Conservation (phyloP, 805 yeast genomes). For the Candida nitratophila region DNA sequence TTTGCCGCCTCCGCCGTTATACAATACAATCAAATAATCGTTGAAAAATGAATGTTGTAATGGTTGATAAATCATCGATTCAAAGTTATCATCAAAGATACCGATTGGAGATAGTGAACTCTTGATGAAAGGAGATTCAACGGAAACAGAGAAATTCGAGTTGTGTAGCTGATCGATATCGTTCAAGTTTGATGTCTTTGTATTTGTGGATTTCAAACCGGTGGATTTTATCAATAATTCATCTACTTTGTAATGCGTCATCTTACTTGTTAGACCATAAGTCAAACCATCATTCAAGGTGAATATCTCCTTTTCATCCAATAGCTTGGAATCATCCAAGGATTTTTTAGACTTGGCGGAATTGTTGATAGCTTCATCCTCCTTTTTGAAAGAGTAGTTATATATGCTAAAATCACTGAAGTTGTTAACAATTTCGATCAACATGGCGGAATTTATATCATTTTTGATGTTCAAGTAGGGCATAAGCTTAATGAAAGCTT, state of each 20-base stretch:
- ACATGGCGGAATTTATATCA: slow-evolving; percentile 24
- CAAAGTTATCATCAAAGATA: slow-evolving; percentile 30
- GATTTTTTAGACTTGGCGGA: slow-evolving; percentile 5
- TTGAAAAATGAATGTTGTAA: slow-evolving; percentile 32
- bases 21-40: slow-evolving; percentile 32
- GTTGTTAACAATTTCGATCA: slow-evolving; percentile 26
- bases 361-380: slow-evolving; percentile 4
- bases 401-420: slow-evolving; percentile 19
- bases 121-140: slow-evolving; percentile 25
- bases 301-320: slow-evolving; percentile 25
- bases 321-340: slow-evolving; percentile 3
- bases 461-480: slow-evolving; percentile 24
- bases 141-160: slow-evolving; percentile 7
- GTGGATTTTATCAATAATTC: slow-evolving; percentile 24
- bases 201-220: slow-evolving; percentile 2
- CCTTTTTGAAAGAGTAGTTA: slow-evolving; percentile 6
- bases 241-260: slow-evolving; percentile 24
- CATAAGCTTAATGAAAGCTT: slow-evolving; percentile 24
- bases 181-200: slow-evolving; percentile 5
- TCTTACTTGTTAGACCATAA: slow-evolving; percentile 36
- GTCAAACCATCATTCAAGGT: slow-evolving; percentile 30
- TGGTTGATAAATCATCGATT: slow-evolving; percentile 25
- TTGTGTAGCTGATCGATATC: slow-evolving; percentile 19
- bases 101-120: slow-evolving; percentile 19
- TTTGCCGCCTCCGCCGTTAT: slow-evolving; percentile 13